Percentiles rank a stretch among this genome's conserved stretches.
phyloP scores from a whole-genome alignment of 2,329 filamentous ascomycete genomes.

The Monosporascus ibericus region DNA sequence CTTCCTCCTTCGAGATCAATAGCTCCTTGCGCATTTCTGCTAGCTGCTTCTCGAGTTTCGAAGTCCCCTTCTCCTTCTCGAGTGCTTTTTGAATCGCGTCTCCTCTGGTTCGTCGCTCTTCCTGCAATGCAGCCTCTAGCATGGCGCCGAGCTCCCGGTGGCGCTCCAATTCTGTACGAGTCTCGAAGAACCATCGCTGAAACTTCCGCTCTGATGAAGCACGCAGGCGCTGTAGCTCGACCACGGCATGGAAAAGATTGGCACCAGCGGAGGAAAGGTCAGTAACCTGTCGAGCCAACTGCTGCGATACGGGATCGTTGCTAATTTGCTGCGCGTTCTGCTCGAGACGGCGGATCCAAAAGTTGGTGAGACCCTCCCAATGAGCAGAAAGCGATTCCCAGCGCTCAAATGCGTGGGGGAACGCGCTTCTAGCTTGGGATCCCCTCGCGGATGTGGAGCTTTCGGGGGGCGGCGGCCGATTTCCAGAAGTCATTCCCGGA shows the following conservation, averaged over 20 bases:
- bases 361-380: slow-evolving; percentile 95
- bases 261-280: slow-evolving; percentile 96
- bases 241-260: slow-evolving; percentile 95
- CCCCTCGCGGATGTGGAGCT: slow-evolving; percentile 16
- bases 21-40: slow-evolving; percentile 88
- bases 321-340: slow-evolving; percentile 83
- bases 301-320: slow-evolving; percentile 74
- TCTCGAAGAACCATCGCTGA: slow-evolving; percentile 98
- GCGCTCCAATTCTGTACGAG: slow-evolving; percentile 78
- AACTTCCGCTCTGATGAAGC: slow-evolving; percentile 97
- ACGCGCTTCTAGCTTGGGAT: slow-evolving; percentile 55
- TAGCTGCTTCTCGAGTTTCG: slow-evolving; percentile 69
- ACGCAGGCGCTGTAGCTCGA: slow-evolving; percentile 87
- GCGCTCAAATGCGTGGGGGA: slow-evolving; percentile 93
- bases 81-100: slow-evolving; percentile 63
- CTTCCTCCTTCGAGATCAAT: slow-evolving; percentile 92
- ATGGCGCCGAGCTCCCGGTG: slow-evolving; percentile 76
- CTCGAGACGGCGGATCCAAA: slow-evolving; percentile 92
- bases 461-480: slow-evolving; percentile 27
- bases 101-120: slow-evolving; percentile 64
- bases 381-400: slow-evolving; percentile 97
- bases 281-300: slow-evolving; percentile 88
- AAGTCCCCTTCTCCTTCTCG: slow-evolving; percentile 62
- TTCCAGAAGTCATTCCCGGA: slow-evolving; percentile 16
- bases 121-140: slow-evolving; percentile 67